Conservation (phyloP, 768 basidiomycete genomes). For the Lentinula boryana region DNA sequence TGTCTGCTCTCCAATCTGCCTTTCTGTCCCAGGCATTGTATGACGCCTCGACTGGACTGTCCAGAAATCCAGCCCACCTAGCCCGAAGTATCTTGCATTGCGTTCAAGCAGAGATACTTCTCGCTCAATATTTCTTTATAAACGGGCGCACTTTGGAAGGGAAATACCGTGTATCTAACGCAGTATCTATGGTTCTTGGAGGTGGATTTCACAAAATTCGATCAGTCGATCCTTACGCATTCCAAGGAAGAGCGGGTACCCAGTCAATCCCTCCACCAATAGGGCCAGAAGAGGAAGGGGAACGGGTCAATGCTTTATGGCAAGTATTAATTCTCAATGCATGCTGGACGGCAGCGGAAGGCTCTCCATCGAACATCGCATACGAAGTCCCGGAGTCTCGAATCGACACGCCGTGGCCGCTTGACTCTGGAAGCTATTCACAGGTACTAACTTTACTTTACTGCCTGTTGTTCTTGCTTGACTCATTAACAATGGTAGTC, state of each 20-base stretch:
- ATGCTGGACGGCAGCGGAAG: conserved; percentile 25
- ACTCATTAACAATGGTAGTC: neutral
- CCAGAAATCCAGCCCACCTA: conserved; percentile 17
- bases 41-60: conserved; percentile 10
- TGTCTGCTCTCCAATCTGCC: conserved; percentile 7
- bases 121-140: conserved; percentile 39
- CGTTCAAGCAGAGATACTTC: conserved; percentile 35
- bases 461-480: neutral
- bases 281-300: conserved; percentile 27
- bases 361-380: conserved; percentile 22
- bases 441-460: conserved; percentile 7
- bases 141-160: conserved; percentile 37
- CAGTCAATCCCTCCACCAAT: conserved; percentile 20
- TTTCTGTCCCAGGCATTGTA: conserved; percentile 15
- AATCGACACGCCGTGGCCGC: conserved; percentile 39
- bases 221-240: conserved; percentile 6
- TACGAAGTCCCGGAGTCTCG: conserved; percentile 17
- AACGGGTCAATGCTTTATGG: conserved; percentile 34
- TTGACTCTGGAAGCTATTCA: conserved; percentile 10
- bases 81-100: conserved; percentile 23
- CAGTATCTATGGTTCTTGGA: conserved; percentile 26
- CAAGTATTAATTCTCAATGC: conserved; percentile 27
- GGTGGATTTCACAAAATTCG: conserved; percentile 23
- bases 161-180: conserved; percentile 33
- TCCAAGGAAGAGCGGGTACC: conserved; percentile 6